Percentiles rank a stretch among this genome's conserved stretches.
These are phyloP conservation scores for Penicillium ochrochloron DNA, from an alignment of 495 filamentous ascomycete species.

Conservation along the genomic window DNA sequence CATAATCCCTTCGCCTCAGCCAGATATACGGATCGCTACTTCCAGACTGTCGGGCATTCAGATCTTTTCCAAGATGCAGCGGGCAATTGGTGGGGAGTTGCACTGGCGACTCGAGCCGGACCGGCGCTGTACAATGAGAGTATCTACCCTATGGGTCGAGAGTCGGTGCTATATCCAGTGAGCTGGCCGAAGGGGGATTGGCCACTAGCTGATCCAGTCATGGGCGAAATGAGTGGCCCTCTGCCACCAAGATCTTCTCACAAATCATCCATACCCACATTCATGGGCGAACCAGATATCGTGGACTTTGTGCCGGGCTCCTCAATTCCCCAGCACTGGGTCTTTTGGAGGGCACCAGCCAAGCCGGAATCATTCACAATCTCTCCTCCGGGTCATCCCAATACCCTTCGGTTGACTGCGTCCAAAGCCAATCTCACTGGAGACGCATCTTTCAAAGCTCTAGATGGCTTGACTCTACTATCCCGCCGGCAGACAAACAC, in stretches of 20 bases:
- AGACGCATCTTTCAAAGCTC: not conserved
- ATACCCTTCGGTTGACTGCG: slow-evolving; percentile 18
- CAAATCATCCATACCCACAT: slow-evolving; percentile 14
- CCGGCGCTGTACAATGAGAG: slow-evolving; percentile 31
- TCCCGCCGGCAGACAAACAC: slow-evolving; percentile 28
- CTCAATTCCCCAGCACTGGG: slow-evolving; percentile 21
- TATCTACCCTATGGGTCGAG: slow-evolving; percentile 61
- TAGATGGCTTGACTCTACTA: slow-evolving; percentile 19
- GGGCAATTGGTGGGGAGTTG: slow-evolving; percentile 58
- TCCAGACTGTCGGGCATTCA: slow-evolving; percentile 32
- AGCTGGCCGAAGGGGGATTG: slow-evolving; percentile 46
- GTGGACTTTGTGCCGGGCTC: slow-evolving; percentile 25
- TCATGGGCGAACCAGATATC: slow-evolving; percentile 21
- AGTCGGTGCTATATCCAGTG: slow-evolving; percentile 59
- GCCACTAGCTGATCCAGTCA: slow-evolving; percentile 35
- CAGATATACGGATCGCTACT: slow-evolving; percentile 24
- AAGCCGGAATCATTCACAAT: slow-evolving; percentile 16
- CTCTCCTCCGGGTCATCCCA: slow-evolving; percentile 17
- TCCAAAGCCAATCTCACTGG: slow-evolving; percentile 18
- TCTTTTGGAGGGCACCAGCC: slow-evolving; percentile 22
- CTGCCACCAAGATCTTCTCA: slow-evolving; percentile 16
- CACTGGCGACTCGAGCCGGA: slow-evolving; percentile 50
- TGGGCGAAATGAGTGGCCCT: slow-evolving; percentile 21
- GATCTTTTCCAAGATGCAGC: slow-evolving; percentile 46
- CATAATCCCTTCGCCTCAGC: slow-evolving; percentile 29